Conservation (phyloP, 2,329 filamentous ascomycete genomes). For the Cladosporium velox region DNA sequence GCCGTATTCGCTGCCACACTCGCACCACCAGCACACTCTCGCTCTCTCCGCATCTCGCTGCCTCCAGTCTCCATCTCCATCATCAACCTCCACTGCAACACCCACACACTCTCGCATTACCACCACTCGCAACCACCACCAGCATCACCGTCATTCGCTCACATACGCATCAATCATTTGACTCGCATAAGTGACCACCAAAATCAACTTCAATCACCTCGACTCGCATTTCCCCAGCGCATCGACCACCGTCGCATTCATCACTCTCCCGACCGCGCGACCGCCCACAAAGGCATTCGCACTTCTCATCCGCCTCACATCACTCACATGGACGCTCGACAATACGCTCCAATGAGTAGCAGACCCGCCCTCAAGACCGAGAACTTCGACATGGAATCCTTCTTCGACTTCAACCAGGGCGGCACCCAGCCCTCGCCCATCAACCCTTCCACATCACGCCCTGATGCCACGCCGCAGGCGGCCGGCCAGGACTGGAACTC, state of each 20-base stretch:
- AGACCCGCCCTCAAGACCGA: conserved; percentile 37
- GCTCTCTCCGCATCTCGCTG: conserved; percentile 19
- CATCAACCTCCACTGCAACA: conserved; percentile 6
- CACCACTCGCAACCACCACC: neutral
- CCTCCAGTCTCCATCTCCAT: conserved; percentile 7
- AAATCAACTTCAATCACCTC: neutral
- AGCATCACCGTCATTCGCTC: neutral
- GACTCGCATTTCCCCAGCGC: neutral
- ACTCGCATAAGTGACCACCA: neutral
- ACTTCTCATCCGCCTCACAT: neutral
- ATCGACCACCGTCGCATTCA: conserved; percentile 13
- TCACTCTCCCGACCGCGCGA: neutral
- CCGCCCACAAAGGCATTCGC: conserved; percentile 9
- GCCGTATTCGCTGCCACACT: neutral
- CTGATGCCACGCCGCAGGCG: conserved; percentile 25
- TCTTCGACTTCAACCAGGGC: conserved; percentile 44
- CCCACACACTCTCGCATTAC: neutral
- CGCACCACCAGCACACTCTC: neutral
- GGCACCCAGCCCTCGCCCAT: conserved; percentile 34
- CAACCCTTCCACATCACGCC: conserved; percentile 32
- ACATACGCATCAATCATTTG: neutral
- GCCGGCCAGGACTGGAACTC: conserved; percentile 22
- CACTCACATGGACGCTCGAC: conserved; percentile 11
- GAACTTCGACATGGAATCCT: conserved; percentile 42
- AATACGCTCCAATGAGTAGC: conserved; percentile 16